Percentiles rank a stretch among this genome's conserved stretches.
phyloP scores from a whole-genome alignment of 1,139 yeast species.

The Candida gigantensis region DNA sequence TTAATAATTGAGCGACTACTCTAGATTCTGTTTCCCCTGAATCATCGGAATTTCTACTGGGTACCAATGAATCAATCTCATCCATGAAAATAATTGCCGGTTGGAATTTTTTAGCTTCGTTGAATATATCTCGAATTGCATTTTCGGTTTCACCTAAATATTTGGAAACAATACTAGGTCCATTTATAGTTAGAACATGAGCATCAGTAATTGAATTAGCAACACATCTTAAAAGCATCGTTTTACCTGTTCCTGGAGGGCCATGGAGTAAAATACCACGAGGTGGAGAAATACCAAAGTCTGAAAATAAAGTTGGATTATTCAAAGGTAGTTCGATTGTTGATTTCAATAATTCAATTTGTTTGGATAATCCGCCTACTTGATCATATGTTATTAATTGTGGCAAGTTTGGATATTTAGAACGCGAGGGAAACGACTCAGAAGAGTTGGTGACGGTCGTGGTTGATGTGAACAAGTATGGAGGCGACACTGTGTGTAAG shows the following conservation, averaged over 20 bases:
- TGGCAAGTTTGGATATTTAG: slow-evolving; percentile 44
- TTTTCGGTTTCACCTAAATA: slow-evolving; percentile 93
- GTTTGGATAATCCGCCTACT: slow-evolving; percentile 78
- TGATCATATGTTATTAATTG: slow-evolving; percentile 44
- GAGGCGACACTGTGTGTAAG: slow-evolving; percentile 40
- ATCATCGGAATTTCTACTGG: slow-evolving; percentile 78
- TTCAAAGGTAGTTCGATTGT: slow-evolving; percentile 81
- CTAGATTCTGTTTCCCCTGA: slow-evolving; percentile 87
- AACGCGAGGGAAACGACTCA: slow-evolving; percentile 19
- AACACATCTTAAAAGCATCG: slow-evolving; percentile 81
- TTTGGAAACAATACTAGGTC: slow-evolving; percentile 90
- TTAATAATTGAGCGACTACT: slow-evolving; percentile 83
- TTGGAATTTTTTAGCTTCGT: slow-evolving; percentile 80
- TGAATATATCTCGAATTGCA: slow-evolving; percentile 75
- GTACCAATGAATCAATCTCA: slow-evolving; percentile 90
- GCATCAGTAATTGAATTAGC: slow-evolving; percentile 66
- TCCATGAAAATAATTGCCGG: slow-evolving; percentile 88
- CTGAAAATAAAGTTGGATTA: slow-evolving; percentile 71
- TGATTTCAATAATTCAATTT: slow-evolving; percentile 60
- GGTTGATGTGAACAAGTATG: slow-evolving; percentile 44
- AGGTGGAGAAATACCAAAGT: slow-evolving; percentile 90
- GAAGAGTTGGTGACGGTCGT: slow-evolving; percentile 24
- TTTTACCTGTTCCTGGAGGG: slow-evolving; percentile 97
- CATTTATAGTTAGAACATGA: slow-evolving; percentile 81
- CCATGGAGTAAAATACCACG: slow-evolving; percentile 90